phyloP scores from a whole-genome alignment of 1,284 basidiomycete species.

The Malassezia equina region DNA sequence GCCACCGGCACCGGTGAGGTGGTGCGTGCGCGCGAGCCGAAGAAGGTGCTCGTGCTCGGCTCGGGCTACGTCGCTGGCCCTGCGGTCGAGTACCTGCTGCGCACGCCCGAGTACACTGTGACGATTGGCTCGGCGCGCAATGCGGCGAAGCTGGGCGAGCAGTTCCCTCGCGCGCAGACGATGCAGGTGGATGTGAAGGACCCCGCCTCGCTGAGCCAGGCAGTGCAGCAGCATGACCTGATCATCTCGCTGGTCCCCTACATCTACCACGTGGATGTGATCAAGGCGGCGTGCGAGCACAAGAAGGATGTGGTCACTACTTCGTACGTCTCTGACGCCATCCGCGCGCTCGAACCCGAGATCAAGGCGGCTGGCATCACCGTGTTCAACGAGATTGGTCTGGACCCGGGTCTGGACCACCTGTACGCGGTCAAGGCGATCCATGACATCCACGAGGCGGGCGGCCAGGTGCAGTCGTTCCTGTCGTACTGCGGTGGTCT shows the following conservation, averaged over 20 bases:
- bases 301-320: slow-evolving; percentile 95
- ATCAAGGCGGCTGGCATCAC: slow-evolving; percentile 82
- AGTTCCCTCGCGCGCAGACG: slow-evolving; percentile 59
- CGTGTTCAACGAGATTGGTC: slow-evolving; percentile 95
- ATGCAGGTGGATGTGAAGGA: slow-evolving; percentile 75
- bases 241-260: slow-evolving; percentile 97
- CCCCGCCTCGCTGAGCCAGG: slow-evolving; percentile 63
- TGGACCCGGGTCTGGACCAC: slow-evolving; percentile 94
- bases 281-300: slow-evolving; percentile 87
- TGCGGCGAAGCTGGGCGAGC: slow-evolving; percentile 61
- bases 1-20: slow-evolving; percentile 53
- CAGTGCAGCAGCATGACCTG: slow-evolving; percentile 76
- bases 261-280: slow-evolving; percentile 78
- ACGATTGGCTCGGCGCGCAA: slow-evolving; percentile 55
- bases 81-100: slow-evolving; percentile 82
- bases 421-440: slow-evolving; percentile 95
- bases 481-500: slow-evolving; percentile 93
- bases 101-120: slow-evolving; percentile 69
- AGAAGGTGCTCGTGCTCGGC: slow-evolving; percentile 82
- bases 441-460: slow-evolving; percentile 80
- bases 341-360: slow-evolving; percentile 73
- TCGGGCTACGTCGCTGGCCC: slow-evolving; percentile 91
- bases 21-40: slow-evolving; percentile 47
- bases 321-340: slow-evolving; percentile 83
- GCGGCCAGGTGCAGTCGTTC: slow-evolving; percentile 84